Conservation (phyloP, 2,329 filamentous ascomycete species). For the Domatiomyces globalis region DNA sequence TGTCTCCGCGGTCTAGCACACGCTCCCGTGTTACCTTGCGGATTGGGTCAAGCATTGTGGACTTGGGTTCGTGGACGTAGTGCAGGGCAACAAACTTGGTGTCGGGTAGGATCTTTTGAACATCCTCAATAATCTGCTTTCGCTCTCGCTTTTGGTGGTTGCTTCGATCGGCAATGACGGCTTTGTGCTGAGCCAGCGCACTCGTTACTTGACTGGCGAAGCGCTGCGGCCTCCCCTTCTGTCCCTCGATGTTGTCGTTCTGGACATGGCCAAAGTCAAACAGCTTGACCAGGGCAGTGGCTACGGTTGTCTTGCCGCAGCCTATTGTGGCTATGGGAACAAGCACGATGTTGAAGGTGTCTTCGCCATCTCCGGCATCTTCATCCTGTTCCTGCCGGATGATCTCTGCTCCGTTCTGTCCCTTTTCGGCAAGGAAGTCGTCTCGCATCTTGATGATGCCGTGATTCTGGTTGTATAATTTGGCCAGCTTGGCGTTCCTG, state of each 20-base stretch:
- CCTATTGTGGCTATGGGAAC: slow-evolving; percentile 86
- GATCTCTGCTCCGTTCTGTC: slow-evolving; percentile 77
- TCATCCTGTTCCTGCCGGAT: slow-evolving; percentile 49
- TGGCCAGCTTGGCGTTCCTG: slow-evolving; percentile 51
- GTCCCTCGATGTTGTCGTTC: slow-evolving; percentile 86
- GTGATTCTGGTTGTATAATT: slow-evolving; percentile 71
- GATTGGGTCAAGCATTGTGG: slow-evolving; percentile 52
- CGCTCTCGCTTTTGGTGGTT: slow-evolving; percentile 83
- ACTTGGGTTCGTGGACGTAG: slow-evolving; percentile 60
- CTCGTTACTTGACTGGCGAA: slow-evolving; percentile 61
- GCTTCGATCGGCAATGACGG: slow-evolving; percentile 83
- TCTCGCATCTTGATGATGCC: slow-evolving; percentile 86
- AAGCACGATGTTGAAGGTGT: slow-evolving; percentile 52
- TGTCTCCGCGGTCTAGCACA: slow-evolving; percentile 76
- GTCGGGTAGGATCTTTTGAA: slow-evolving; percentile 46
- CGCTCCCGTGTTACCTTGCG: slow-evolving; percentile 61
- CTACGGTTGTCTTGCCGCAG: slow-evolving; percentile 91
- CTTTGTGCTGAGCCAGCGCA: slow-evolving; percentile 49
- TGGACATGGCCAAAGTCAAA: slow-evolving; percentile 90
- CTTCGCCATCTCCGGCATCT: slow-evolving; percentile 43
- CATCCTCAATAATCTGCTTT: slow-evolving; percentile 70
- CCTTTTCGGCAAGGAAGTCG: slow-evolving; percentile 70
- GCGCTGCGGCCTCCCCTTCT: slow-evolving; percentile 55
- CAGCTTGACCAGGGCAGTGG: slow-evolving; percentile 62
- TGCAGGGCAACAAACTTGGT: slow-evolving; percentile 72